These are phyloP conservation scores for Aspergillus fischeri DNA, from an alignment of 2,329 filamentous ascomycete species.

Conservation along the genomic window DNA sequence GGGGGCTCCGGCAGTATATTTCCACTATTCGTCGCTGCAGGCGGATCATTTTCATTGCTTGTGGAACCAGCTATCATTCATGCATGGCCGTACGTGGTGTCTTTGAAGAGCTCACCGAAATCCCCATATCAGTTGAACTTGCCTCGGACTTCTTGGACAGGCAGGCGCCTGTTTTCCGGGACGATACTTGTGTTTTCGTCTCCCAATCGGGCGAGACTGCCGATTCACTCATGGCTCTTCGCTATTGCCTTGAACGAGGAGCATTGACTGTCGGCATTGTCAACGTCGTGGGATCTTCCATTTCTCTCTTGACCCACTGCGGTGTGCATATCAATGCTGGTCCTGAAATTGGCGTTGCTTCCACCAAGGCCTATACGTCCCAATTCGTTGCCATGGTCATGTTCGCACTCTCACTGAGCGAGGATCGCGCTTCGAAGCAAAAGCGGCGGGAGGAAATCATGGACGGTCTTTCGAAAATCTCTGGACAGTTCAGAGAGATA, in stretches of 20 bases:
- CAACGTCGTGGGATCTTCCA: conserved; percentile 97
- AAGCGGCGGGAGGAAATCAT: conserved; percentile 93
- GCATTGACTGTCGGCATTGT: conserved; percentile 97
- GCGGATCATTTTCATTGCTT: conserved; percentile 98
- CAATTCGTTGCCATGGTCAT: conserved; percentile 99
- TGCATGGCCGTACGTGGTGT: conserved; percentile 99
- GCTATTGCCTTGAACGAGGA: conserved; percentile 96
- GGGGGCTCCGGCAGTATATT: conserved; percentile 94
- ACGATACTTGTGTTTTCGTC: conserved; percentile 98
- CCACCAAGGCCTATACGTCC: conserved; percentile 98
- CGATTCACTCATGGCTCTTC: conserved; percentile 92
- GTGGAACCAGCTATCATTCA: conserved; percentile 96
- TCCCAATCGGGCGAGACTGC: conserved; percentile 98
- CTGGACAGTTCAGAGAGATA: conserved; percentile 86
- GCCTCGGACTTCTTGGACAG: conserved; percentile 98
- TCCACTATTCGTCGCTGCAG: conserved; percentile 93
- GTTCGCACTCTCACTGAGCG: conserved; percentile 93
- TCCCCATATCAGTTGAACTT: conserved; percentile 93
- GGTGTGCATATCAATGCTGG: conserved; percentile 99
- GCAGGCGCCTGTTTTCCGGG: conserved; percentile 95
- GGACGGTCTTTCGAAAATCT: conserved; percentile 82
- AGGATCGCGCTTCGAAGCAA: conserved; percentile 93
- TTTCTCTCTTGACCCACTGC: conserved; percentile 97
- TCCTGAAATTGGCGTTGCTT: conserved; percentile 97
- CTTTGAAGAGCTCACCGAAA: conserved; percentile 97